A percentile compares a stretch with the other conserved stretches of the same genome.
These are phyloP conservation scores for Kokia cookei DNA, from an alignment of 441 rosid genomes.

Conservation along the genomic window DNA sequence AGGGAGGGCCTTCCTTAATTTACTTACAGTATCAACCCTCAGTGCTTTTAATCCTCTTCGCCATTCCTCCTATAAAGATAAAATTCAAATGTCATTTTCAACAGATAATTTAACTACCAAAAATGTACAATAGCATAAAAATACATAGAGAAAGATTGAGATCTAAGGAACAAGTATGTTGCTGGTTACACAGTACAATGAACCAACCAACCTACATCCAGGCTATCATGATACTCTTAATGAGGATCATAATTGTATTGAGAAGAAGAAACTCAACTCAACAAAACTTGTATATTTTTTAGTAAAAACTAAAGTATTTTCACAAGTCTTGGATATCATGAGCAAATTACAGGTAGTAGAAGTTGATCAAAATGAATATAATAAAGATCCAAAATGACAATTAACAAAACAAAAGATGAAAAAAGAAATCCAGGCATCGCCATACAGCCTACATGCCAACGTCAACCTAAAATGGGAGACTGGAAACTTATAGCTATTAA, in stretches of 20 bases:
- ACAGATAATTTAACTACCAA: slow-evolving; percentile 5
- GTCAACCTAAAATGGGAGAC: not conserved
- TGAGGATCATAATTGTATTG: not conserved
- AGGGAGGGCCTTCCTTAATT: slow-evolving; percentile 69
- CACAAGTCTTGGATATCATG: not conserved
- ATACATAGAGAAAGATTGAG: not conserved
- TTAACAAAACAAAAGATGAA: not conserved
- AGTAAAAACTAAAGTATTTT: not conserved
- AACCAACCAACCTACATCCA: not conserved
- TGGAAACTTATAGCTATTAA: not conserved
- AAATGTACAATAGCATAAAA: not conserved
- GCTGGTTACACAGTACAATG: not conserved
- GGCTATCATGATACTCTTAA: not conserved
- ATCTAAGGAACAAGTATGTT: not conserved
- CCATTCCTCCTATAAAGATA: slow-evolving; percentile 70
- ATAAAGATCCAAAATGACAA: not conserved
- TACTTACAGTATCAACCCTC: slow-evolving; percentile 53
- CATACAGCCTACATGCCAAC: not conserved
- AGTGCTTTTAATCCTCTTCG: slow-evolving; percentile 67
- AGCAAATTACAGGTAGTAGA: not conserved
- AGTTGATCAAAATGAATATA: not conserved
- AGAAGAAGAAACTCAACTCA: not conserved
- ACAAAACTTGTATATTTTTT: not conserved
- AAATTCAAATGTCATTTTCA: not conserved
- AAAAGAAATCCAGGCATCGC: not conserved